Conservation (phyloP, 2,329 filamentous ascomycete species). For the Xylaria sp. region DNA sequence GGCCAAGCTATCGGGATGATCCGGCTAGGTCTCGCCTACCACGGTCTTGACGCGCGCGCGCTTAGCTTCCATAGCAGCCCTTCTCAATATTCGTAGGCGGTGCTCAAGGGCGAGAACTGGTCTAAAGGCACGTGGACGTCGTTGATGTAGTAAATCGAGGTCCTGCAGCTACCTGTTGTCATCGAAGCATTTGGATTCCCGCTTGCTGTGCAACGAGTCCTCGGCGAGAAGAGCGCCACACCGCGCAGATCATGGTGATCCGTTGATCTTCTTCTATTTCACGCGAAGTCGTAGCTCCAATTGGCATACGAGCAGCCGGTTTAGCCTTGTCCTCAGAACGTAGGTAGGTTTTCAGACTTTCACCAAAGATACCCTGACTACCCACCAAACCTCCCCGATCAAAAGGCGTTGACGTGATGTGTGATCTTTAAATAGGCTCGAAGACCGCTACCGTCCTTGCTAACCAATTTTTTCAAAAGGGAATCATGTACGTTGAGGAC, state of each 20-base stretch:
- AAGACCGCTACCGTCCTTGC: slow-evolving; percentile 8
- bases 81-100: slow-evolving; percentile 66
- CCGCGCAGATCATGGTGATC: slow-evolving; percentile 36
- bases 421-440: slow-evolving; percentile 20
- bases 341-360: background rate
- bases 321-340: background rate
- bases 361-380: background rate
- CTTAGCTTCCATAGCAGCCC: slow-evolving; percentile 70
- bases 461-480: too few species aligned
- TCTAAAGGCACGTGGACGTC: slow-evolving; percentile 75
- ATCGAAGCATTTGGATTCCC: slow-evolving; percentile 61
- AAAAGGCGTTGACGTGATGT: background rate
- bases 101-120: slow-evolving; percentile 68
- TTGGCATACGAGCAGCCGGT: slow-evolving; percentile 1
- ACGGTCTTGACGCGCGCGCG: slow-evolving; percentile 70
- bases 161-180: slow-evolving; percentile 62
- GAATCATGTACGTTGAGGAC: too few species aligned
- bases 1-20: slow-evolving; percentile 69
- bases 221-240: slow-evolving; percentile 51
- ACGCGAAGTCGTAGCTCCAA: background rate
- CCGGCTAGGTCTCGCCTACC: slow-evolving; percentile 65
- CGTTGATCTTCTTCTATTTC: background rate
- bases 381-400: background rate
- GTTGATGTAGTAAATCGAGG: slow-evolving; percentile 76
- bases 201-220: slow-evolving; percentile 61